Base-by-base conservation (phyloP, 2,329 filamentous ascomycete genomes). In the Hypomyces rosellus region DNA sequence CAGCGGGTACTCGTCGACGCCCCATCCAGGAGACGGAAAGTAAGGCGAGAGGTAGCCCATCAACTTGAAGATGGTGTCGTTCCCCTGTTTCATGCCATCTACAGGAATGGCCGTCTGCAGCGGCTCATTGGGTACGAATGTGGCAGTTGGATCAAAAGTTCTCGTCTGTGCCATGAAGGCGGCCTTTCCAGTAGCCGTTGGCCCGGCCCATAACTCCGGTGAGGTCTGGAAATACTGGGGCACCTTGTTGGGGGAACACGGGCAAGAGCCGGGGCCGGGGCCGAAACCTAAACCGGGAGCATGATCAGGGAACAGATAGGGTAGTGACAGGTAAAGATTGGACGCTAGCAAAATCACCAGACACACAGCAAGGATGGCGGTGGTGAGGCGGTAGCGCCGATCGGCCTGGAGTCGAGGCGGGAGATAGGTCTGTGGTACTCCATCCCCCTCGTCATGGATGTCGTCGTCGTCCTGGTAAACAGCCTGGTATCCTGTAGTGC, bases 131-230 rank as follows among this genome's bases (percentile, higher is more conserved):
- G 85, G 82, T 33, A 84, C 80, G 61, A 82, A 89, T 5, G 81
- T 76, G 2, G 69, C 78, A 8, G 81, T 75, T 55, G 86, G 85
- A 16, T 84, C 76, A 37, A 86, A 82, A 1, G 78, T 77, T 56
- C 85, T 82, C 6, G 81, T 88, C 68, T 88, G 80, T 1, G 85
- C 86, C 51, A 90, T 70, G 63, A 88, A 89, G 1, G 86, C 81
- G 22, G 85, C 74, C 50, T 69, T 71, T 13, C 86, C 87, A 1
- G 86, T 90, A n/a, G 82, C 74, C 4, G 83, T 88, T 36, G 84
- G 84, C 1, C 85, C 85, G 65, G 74, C 67, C 73, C 75, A 82
- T 41, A 82, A 64, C 63, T 84, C 72, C 3, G 81, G 80, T 20
- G 70, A 73, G 0, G 81, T 85, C 63, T 83, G 78, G 59, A 83